A percentile compares a stretch with the other conserved stretches of the same genome.
Conservation (phyloP, 1,284 basidiomycete species). For the Exobasidium cylindrosporum region DNA sequence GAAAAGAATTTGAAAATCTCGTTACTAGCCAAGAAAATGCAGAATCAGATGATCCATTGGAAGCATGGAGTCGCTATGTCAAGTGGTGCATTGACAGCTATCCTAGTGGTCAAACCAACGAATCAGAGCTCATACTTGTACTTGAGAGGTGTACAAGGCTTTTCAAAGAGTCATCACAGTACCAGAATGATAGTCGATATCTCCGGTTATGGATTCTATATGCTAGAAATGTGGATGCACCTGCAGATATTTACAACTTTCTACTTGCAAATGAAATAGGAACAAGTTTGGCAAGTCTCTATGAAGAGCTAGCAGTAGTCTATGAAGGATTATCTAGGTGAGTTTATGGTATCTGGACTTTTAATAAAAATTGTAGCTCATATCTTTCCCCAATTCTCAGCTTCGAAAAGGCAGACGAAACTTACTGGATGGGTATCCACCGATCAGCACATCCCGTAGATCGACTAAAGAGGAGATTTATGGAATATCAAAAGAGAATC, state of each 20-base stretch:
- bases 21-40: constrained; percentile 31
- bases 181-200: constrained; percentile 73
- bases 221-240: constrained; percentile 50
- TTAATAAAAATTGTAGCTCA: no score
- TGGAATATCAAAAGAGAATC: constrained; percentile 71
- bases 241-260: constrained; percentile 59
- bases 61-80: constrained; percentile 60
- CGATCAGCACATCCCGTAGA: constrained; percentile 77
- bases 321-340: constrained; percentile 70
- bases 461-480: constrained; percentile 76
- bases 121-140: constrained; percentile 64
- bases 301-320: constrained; percentile 78
- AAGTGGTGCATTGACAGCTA: constrained; percentile 67
- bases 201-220: constrained; percentile 83
- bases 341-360: no score
- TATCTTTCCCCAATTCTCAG: constrained; percentile 3
- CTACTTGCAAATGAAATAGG: constrained; percentile 76
- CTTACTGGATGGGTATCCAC: constrained; percentile 79
- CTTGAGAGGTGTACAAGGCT: constrained; percentile 73
- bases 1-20: constrained; percentile 34
- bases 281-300: constrained; percentile 71
- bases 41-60: constrained; percentile 41
- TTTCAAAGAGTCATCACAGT: constrained; percentile 75
- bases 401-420: constrained; percentile 64
- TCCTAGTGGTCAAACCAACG: constrained; percentile 65